A percentile compares a stretch with the other conserved stretches of the same genome.
These are phyloP conservation scores for Tranzscheliella williamsii DNA, from an alignment of 1,284 basidiomycete genomes.

Conservation along the genomic window DNA sequence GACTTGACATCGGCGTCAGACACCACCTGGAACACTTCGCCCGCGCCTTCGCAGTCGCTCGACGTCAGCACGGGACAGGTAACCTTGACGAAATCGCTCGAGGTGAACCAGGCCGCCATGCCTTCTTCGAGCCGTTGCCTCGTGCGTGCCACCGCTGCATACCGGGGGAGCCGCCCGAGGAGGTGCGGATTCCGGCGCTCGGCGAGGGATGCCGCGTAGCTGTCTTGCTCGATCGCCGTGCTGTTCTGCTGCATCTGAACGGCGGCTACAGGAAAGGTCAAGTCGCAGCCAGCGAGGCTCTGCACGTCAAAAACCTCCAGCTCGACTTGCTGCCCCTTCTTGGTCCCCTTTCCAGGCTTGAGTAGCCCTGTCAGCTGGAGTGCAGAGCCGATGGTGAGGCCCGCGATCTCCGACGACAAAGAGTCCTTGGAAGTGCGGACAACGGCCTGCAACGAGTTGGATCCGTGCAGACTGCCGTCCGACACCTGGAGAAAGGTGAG, in stretches of 20 bases:
- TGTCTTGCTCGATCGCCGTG: conserved; percentile 2
- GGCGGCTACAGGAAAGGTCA: conserved; percentile 22
- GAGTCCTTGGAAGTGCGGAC: conserved; percentile 6
- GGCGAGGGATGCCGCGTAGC: conserved; percentile 14
- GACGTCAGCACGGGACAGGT: conserved; percentile 87
- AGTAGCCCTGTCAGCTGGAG: conserved; percentile 34
- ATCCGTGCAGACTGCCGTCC: conserved; percentile 49
- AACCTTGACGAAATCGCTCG: conserved; percentile 74
- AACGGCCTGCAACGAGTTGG: conserved; percentile 49
- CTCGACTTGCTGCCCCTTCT: conserved; percentile 43
- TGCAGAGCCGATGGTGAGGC: conserved; percentile 43
- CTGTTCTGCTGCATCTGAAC: conserved; percentile 22
- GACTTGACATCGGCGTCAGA: conserved; percentile 60
- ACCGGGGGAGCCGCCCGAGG: conserved; percentile 22
- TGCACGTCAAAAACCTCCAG: conserved; percentile 20
- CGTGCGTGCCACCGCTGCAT: conserved; percentile 33
- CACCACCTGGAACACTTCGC: conserved; percentile 80
- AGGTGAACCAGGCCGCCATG: conserved; percentile 12
- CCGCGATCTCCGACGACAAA: conserved; percentile 8
- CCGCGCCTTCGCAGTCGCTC: conserved; percentile 96
- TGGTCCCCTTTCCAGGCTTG: conserved; percentile 27
- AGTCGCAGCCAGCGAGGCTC: conserved; percentile 35
- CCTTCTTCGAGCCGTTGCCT: conserved; percentile 32
- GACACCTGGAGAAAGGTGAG: conserved; percentile 52
- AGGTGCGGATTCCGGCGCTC: conserved; percentile 47